Evolutionary conservation across 352 stramenopile species (phyloP).

Genomic region (Globisporangium nagaii): DNA sequence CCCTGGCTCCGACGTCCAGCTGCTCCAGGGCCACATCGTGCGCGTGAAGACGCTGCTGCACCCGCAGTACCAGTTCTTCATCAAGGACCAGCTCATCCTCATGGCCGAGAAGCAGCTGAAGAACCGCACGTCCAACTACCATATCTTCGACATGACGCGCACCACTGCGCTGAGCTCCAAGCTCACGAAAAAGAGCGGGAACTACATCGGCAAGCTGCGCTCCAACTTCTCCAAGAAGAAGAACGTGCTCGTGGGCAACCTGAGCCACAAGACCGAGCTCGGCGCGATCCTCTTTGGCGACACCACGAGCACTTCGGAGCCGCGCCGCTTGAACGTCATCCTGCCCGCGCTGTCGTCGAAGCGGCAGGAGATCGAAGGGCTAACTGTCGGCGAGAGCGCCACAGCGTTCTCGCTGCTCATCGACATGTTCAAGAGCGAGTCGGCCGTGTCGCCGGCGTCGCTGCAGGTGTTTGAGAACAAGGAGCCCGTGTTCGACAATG

Average conservation of each 20-base stretch:
- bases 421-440: constrained; percentile 30
- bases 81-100: constrained; percentile 52
- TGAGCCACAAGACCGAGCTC: constrained; percentile 67
- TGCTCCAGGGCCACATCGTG: constrained; percentile 36
- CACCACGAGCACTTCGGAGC: constrained; percentile 41
- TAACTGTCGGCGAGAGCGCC: constrained; percentile 38
- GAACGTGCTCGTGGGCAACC: constrained; percentile 64
- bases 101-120: constrained; percentile 67
- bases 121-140: constrained; percentile 79
- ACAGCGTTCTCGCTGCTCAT: constrained; percentile 50
- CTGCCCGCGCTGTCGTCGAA: constrained; percentile 41
- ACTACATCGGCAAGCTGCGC: constrained; percentile 86
- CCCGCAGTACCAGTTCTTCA: constrained; percentile 58
- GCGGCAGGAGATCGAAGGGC: constrained; percentile 38
- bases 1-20: constrained; percentile 45
- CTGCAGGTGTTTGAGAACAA: constrained; percentile 69
- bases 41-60: constrained; percentile 54
- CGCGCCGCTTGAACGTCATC: constrained; percentile 39
- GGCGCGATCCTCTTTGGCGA: constrained; percentile 61
- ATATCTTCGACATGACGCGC: constrained; percentile 84
- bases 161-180: constrained; percentile 33
- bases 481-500: constrained; percentile 65
- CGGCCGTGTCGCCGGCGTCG: constrained; percentile 1
- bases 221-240: constrained; percentile 74
- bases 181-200: constrained; percentile 84